phyloP scores from a whole-genome alignment of 352 stramenopile species.

The Globisporangium emineosum region DNA sequence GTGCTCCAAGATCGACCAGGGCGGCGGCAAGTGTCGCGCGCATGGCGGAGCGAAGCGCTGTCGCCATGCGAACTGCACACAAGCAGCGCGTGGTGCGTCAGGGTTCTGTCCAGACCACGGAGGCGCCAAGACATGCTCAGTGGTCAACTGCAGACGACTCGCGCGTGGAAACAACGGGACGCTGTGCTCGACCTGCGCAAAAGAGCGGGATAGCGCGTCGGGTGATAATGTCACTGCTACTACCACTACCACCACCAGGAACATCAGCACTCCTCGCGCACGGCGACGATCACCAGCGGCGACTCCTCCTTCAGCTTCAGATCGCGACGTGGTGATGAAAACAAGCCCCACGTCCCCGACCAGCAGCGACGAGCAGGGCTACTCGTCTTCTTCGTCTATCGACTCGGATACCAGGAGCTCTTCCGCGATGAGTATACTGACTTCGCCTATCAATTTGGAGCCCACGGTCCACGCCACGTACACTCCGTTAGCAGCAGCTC shows the following conservation, averaged over 20 bases:
- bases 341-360: background rate
- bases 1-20: constrained; percentile 82
- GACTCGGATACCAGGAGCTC: constrained; percentile 1
- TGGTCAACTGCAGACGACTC: constrained; percentile 58
- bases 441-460: background rate
- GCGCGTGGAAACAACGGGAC: constrained; percentile 39
- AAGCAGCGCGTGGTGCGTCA: constrained; percentile 49
- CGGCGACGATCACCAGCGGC: background rate
- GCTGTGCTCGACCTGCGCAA: constrained; percentile 43
- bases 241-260: background rate
- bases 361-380: constrained; percentile 7
- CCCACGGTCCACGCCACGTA: constrained; percentile 1
- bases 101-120: constrained; percentile 72
- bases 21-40: constrained; percentile 72
- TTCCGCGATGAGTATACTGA: constrained; percentile 1
- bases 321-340: background rate
- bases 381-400: background rate
- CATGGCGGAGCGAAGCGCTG: constrained; percentile 74
- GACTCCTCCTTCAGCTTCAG: background rate
- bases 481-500: background rate
- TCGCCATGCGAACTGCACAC: constrained; percentile 41
- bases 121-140: constrained; percentile 50
- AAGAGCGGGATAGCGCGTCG: background rate
- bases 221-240: background rate
- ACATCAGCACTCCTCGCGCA: background rate